Conservation (phyloP, 371 early-diverging fungal species). For the Coemansia sp. region DNA sequence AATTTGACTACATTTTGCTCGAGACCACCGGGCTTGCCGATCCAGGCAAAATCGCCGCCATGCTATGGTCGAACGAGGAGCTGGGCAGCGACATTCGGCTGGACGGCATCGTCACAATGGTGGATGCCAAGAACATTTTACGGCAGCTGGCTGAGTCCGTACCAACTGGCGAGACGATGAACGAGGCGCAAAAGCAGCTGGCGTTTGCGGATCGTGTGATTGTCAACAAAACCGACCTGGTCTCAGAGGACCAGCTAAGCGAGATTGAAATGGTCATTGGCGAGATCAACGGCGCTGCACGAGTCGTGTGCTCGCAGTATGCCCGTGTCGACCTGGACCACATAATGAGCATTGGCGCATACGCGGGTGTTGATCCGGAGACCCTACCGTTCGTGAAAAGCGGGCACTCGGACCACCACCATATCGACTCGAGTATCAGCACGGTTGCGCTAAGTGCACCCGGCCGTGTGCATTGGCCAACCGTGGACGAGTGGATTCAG, state of each 20-base stretch:
- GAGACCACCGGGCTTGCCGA: slow-evolving; percentile 80
- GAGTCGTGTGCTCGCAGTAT: slow-evolving; percentile 56
- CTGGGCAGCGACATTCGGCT: slow-evolving; percentile 84
- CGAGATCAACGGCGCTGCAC: slow-evolving; percentile 64
- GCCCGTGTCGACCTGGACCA: slow-evolving; percentile 73
- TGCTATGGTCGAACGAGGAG: slow-evolving; percentile 97
- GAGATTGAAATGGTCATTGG: slow-evolving; percentile 56
- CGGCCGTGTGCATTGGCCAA: slow-evolving; percentile 12
- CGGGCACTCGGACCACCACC: slow-evolving; percentile 31
- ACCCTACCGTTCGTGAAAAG: slow-evolving; percentile 36
- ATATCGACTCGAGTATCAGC: slow-evolving; percentile 47
- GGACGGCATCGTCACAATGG: slow-evolving; percentile 92
- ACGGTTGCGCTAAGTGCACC: slow-evolving; percentile 49
- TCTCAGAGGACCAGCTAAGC: slow-evolving; percentile 54
- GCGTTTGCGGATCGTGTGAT: slow-evolving; percentile 94
- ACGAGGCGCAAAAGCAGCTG: slow-evolving; percentile 74
- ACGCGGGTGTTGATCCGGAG: slow-evolving; percentile 54
- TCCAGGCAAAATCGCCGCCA: slow-evolving; percentile 84
- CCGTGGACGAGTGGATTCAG: slow-evolving; percentile 88
- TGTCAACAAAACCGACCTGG: slow-evolving; percentile 92
- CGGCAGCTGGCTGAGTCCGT: slow-evolving; percentile 50
- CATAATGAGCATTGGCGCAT: slow-evolving; percentile 75
- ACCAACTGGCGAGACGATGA: slow-evolving; percentile 44
- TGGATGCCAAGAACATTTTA: slow-evolving; percentile 81
- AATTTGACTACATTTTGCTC: slow-evolving; percentile 92